A percentile compares a stretch with the other conserved stretches of the same genome.
Evolutionary conservation across 2,329 filamentous ascomycete genomes (phyloP).

Genomic region (Setomelanomma holmii): DNA sequence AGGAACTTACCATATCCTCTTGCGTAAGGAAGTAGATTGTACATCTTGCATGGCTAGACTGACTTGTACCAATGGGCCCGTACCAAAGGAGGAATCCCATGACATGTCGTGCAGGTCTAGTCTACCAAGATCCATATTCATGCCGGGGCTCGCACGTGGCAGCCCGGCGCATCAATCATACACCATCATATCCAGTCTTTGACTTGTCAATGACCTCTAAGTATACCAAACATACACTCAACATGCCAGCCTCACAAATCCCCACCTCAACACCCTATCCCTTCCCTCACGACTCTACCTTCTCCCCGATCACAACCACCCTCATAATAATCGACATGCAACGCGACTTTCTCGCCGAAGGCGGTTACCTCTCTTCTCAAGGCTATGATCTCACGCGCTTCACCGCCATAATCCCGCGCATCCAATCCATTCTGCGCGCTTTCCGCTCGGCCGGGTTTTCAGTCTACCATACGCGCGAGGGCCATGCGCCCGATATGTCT

Average conservation of each 20-base stretch:
- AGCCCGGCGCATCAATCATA: too few relatives aligned
- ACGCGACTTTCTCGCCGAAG: conserved; percentile 59
- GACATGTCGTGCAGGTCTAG: background rate
- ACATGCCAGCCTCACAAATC: conserved; percentile 21
- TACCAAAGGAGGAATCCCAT: background rate
- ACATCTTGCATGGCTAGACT: too few relatives aligned
- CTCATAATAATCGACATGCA: conserved; percentile 65
- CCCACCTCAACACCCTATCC: conserved; percentile 43
- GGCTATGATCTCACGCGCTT: conserved; percentile 53
- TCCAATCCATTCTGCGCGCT: conserved; percentile 50
- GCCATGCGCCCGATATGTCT: conserved; percentile 62
- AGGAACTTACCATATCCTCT: too few relatives aligned
- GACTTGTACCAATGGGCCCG: background rate
- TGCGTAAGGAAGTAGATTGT: too few relatives aligned
- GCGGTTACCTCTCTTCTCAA: conserved; percentile 60
- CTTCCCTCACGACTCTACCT: conserved; percentile 51
- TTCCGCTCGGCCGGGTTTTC: conserved; percentile 53
- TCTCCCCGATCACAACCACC: conserved; percentile 55
- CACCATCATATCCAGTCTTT: too few relatives aligned
- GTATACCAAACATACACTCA: background rate
- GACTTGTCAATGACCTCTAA: too few relatives aligned
- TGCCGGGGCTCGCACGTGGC: background rate
- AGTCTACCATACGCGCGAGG: conserved; percentile 61
- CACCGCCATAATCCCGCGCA: conserved; percentile 54
- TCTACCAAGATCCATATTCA: too few relatives aligned